phyloP scores from a whole-genome alignment of 2,329 filamentous ascomycete species.

The Calonectria hawksworthii region DNA sequence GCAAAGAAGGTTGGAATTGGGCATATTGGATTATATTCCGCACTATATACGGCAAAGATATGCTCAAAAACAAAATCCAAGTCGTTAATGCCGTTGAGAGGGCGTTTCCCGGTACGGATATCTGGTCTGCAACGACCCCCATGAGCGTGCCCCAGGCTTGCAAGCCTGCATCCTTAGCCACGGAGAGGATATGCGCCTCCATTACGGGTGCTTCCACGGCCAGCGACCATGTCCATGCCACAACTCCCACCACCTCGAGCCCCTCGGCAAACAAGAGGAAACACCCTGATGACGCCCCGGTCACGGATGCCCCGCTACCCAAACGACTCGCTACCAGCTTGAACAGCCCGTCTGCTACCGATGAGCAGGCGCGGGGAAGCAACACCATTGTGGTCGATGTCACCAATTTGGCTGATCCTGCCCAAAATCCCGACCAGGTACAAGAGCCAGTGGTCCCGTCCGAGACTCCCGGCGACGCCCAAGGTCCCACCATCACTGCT shows the following conservation, averaged over 20 bases:
- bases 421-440: neutral
- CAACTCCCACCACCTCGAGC: neutral
- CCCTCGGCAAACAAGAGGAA: neutral
- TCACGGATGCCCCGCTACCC: neutral
- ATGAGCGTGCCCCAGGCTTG: no score
- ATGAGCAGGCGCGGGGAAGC: neutral
- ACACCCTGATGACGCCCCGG: neutral
- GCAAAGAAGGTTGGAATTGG: conserved; percentile 23
- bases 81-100: neutral
- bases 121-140: conserved; percentile 17
- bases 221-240: neutral
- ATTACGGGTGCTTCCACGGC: neutral
- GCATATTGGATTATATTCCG: conserved; percentile 25
- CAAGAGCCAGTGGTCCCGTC: neutral
- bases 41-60: conserved; percentile 12
- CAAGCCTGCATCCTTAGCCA: neutral
- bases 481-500: neutral
- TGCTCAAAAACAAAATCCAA: neutral
- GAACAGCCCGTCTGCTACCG: neutral
- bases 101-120: conserved; percentile 13
- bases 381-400: neutral
- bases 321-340: neutral
- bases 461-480: neutral
- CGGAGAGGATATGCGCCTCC: neutral
- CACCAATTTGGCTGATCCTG: neutral